Evolutionary conservation across 2,329 filamentous ascomycete genomes (phyloP).

Genomic region (Thielaviopsis cerberus): DNA sequence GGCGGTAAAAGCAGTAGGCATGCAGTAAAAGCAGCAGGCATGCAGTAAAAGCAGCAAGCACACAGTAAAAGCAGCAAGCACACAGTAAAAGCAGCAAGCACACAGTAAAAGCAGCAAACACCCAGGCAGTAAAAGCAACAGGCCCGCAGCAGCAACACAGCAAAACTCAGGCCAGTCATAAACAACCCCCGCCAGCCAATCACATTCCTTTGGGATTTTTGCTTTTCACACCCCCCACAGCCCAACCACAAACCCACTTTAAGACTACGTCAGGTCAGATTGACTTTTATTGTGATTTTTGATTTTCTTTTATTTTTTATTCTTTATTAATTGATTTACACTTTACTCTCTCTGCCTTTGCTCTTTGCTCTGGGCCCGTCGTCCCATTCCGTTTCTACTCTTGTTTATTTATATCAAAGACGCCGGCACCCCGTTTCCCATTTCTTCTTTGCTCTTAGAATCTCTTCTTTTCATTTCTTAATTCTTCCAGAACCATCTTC

Average conservation of each 20-base stretch:
- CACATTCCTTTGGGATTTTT: neutral
- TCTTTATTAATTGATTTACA: neutral
- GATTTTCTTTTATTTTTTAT: neutral
- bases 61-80: too few species aligned
- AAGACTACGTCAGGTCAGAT: neutral
- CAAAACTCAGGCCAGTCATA: neutral
- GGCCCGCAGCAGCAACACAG: neutral
- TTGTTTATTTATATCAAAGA: neutral
- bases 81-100: too few species aligned
- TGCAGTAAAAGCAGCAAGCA: too few species aligned
- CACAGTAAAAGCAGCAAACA: too few species aligned
- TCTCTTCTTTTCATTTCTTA: neutral
- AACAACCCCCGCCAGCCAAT: neutral
- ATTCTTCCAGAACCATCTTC: neutral
- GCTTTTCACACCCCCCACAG: neutral
- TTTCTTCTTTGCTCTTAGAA: slow-evolving; percentile 8
- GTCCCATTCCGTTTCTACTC: neutral
- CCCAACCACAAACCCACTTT: too few species aligned
- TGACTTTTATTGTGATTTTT: neutral
- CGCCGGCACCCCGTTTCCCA: slow-evolving; percentile 13
- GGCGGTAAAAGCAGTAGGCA: too few species aligned
- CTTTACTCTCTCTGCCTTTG: neutral
- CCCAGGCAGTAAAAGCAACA: too few species aligned
- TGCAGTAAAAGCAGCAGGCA: too few species aligned
- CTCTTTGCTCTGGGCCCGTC: neutral